phyloP scores from a whole-genome alignment of 2,329 filamentous ascomycete species.

The Cladosporium velox region DNA sequence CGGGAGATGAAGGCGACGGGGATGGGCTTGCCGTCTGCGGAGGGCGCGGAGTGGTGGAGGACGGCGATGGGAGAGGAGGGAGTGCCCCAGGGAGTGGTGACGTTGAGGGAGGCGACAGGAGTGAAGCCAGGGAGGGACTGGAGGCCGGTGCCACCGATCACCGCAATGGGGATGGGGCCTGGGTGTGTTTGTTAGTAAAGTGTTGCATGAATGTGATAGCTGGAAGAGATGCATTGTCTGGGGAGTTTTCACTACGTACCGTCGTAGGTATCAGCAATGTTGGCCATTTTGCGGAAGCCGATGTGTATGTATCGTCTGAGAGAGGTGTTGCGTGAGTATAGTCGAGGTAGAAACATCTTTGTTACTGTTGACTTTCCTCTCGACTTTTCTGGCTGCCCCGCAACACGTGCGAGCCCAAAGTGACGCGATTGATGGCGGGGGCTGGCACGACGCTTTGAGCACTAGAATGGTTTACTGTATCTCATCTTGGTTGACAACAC shows the following conservation, averaged over 20 bases:
- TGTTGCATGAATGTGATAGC: neutral
- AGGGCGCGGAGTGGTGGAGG: slow-evolving; percentile 81
- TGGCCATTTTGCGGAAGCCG: slow-evolving; percentile 40
- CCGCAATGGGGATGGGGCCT: slow-evolving; percentile 54
- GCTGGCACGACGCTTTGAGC: neutral
- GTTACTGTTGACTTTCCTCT: slow-evolving; percentile 11
- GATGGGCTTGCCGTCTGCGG: slow-evolving; percentile 57
- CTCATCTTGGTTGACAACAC: neutral
- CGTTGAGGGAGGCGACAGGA: slow-evolving; percentile 75
- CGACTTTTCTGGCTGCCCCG: slow-evolving; percentile 21
- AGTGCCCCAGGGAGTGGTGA: slow-evolving; percentile 83
- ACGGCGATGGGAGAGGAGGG: slow-evolving; percentile 80
- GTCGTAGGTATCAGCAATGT: slow-evolving; percentile 37
- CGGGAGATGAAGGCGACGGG: slow-evolving; percentile 89
- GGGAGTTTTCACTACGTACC: slow-evolving; percentile 24
- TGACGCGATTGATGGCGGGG: slow-evolving; percentile 14
- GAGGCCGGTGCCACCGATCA: slow-evolving; percentile 78
- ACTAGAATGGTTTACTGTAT: neutral
- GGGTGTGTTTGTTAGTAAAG: slow-evolving; percentile 8
- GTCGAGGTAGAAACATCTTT: slow-evolving; percentile 1
- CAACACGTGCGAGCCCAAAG: slow-evolving; percentile 16
- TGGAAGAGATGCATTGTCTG: neutral
- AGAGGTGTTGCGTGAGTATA: neutral
- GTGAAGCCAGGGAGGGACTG: slow-evolving; percentile 83
- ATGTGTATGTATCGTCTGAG: slow-evolving; percentile 30